These are phyloP conservation scores for Rhynchospora pubera DNA, from an alignment of 176 grass and related monocot species.

Conservation along the genomic window DNA sequence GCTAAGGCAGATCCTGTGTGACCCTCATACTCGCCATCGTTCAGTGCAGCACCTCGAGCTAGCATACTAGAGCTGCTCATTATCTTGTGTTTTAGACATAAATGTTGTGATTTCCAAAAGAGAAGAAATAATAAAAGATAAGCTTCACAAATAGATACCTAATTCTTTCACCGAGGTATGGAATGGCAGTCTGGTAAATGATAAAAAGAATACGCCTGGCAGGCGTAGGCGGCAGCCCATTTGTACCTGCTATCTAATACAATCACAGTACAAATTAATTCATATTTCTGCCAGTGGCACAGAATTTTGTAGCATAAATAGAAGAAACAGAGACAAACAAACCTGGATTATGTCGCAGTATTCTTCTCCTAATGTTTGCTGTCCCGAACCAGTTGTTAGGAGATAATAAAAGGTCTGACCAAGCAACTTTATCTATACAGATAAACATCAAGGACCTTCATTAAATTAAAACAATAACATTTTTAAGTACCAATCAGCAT, in stretches of 20 bases:
- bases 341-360: slow-evolving; percentile 99
- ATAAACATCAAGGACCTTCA: slow-evolving; percentile 18
- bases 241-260: slow-evolving; percentile 60
- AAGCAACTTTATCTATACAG: slow-evolving; percentile 83
- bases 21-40: slow-evolving; percentile 54
- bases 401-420: slow-evolving; percentile 92
- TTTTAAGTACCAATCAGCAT: background rate
- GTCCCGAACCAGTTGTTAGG: slow-evolving; percentile 90
- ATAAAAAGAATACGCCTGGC: slow-evolving; percentile 78
- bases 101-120: background rate
- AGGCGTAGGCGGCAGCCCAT: slow-evolving; percentile 81
- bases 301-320: background rate
- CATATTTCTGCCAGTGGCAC: background rate
- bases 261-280: slow-evolving; percentile 7
- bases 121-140: background rate
- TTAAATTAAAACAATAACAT: background rate
- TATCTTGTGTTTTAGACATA: slow-evolving; percentile 14
- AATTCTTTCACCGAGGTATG: slow-evolving; percentile 88
- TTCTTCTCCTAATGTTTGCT: slow-evolving; percentile 96
- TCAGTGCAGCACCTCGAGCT: slow-evolving; percentile 62
- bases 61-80: slow-evolving; percentile 81
- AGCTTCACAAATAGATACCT: slow-evolving; percentile 39
- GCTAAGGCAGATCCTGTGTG: slow-evolving; percentile 22
- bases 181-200: slow-evolving; percentile 77
- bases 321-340: slow-evolving; percentile 13